Conservation (phyloP, 2,329 filamentous ascomycete genomes). For the Cladophialophora exuberans region DNA sequence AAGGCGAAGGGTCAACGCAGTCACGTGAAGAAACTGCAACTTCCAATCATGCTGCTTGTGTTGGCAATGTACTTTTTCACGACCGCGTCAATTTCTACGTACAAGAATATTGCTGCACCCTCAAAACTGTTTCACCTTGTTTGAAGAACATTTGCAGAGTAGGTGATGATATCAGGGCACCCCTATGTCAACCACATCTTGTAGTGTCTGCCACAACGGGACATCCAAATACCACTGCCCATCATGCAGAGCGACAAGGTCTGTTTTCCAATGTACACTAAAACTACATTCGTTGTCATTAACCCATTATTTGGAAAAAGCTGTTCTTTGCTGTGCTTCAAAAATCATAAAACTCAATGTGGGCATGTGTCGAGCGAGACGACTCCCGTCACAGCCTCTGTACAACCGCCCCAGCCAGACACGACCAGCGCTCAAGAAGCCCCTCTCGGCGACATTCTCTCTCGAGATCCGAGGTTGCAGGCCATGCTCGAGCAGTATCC, state of each 20-base stretch:
- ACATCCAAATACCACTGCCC: conserved; percentile 40
- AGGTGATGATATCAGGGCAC: background rate
- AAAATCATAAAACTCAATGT: conserved; percentile 50
- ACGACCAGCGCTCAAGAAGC: background rate
- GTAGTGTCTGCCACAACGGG: conserved; percentile 36
- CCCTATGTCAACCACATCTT: conserved; percentile 23
- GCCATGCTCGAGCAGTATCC: conserved; percentile 44
- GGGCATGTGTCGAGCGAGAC: conserved; percentile 30
- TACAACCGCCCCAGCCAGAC: background rate
- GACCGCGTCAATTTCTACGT: too few species aligned
- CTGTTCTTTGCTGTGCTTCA: conserved; percentile 51
- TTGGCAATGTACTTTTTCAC: too few species aligned
- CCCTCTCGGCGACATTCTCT: conserved; percentile 16
- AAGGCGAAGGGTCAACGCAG: background rate
- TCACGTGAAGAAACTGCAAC: background rate
- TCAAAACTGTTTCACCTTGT: too few species aligned
- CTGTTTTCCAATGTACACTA: conserved; percentile 15
- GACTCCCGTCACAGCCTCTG: background rate
- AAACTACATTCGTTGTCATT: conserved; percentile 10
- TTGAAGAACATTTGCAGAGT: too few species aligned
- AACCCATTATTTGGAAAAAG: conserved; percentile 35
- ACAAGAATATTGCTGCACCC: too few species aligned
- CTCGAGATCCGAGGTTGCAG: conserved; percentile 17
- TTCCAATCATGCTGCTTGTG: background rate
- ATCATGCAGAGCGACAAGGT: conserved; percentile 37